Conservation (phyloP, 129 eudicot species). For the Flaveria linearis region DNA sequence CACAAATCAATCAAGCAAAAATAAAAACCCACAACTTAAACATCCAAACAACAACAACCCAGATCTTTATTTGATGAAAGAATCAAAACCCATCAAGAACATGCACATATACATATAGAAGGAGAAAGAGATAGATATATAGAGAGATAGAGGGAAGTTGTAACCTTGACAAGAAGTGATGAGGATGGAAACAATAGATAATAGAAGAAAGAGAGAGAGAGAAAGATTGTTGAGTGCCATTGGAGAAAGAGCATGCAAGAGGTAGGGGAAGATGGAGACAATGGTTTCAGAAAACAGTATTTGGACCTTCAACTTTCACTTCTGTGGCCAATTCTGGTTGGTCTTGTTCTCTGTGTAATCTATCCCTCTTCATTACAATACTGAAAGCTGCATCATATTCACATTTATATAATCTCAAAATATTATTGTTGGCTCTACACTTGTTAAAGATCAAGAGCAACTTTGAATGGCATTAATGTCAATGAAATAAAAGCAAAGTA, state of each 20-base stretch:
- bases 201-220: conserved; percentile 38
- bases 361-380: conserved; percentile 17
- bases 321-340: conserved; percentile 60
- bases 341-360: conserved; percentile 55
- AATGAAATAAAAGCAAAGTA: conserved; percentile 14
- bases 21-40: conserved; percentile 20
- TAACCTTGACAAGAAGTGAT: conserved; percentile 61
- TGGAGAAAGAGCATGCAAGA: conserved; percentile 27
- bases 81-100: conserved; percentile 24
- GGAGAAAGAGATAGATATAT: conserved; percentile 13
- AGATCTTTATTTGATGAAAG: conserved; percentile 15
- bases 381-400: neutral
- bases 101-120: neutral
- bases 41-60: conserved; percentile 2
- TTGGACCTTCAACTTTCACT: conserved; percentile 25
- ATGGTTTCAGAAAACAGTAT: conserved; percentile 14
- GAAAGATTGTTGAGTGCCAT: conserved; percentile 47
- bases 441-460: conserved; percentile 1
- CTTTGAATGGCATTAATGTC: conserved; percentile 29
- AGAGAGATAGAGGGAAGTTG: neutral
- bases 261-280: conserved; percentile 38
- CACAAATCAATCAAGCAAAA: conserved; percentile 14
- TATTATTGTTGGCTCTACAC: conserved; percentile 1
- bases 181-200: conserved; percentile 34
- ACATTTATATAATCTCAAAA: conserved; percentile 8